These are phyloP conservation scores for Eurotiales sp. DNA, from an alignment of 2,329 filamentous ascomycete genomes.

Conservation along the genomic window DNA sequence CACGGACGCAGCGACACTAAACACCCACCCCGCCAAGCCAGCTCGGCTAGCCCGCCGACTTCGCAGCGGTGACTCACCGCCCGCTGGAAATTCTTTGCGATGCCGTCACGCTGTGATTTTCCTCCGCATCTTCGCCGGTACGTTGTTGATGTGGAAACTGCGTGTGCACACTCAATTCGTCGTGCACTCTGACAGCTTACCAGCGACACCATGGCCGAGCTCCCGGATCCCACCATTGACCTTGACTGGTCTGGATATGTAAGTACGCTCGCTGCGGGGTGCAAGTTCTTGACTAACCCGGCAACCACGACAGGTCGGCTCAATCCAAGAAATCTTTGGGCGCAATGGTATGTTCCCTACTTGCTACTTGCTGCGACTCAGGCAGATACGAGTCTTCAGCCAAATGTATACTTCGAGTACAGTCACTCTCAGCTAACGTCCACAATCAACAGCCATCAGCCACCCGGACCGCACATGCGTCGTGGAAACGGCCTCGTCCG, in stretches of 20 bases:
- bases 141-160: too few species aligned
- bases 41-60: conserved; percentile 16
- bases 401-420: too few species aligned
- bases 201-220: neutral
- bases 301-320: conserved; percentile 22
- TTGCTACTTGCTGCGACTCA: neutral
- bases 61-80: conserved; percentile 16
- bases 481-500: conserved; percentile 56
- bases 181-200: neutral
- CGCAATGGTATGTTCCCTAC: conserved; percentile 36
- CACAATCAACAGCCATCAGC: conserved; percentile 42
- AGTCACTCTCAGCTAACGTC: neutral
- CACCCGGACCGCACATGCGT: conserved; percentile 68
- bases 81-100: conserved; percentile 9
- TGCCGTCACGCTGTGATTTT: conserved; percentile 2
- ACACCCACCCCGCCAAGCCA: too few species aligned
- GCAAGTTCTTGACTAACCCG: conserved; percentile 1
- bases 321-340: conserved; percentile 43
- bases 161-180: neutral
- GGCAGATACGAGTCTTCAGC: neutral
- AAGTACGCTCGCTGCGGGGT: conserved; percentile 3
- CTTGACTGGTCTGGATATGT: conserved; percentile 45
- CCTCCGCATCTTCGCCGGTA: too few species aligned
- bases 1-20: too few species aligned
- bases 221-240: conserved; percentile 41